phyloP scores from a whole-genome alignment of 2,329 filamentous ascomycete genomes.

The Exophiala dermatitidis region DNA sequence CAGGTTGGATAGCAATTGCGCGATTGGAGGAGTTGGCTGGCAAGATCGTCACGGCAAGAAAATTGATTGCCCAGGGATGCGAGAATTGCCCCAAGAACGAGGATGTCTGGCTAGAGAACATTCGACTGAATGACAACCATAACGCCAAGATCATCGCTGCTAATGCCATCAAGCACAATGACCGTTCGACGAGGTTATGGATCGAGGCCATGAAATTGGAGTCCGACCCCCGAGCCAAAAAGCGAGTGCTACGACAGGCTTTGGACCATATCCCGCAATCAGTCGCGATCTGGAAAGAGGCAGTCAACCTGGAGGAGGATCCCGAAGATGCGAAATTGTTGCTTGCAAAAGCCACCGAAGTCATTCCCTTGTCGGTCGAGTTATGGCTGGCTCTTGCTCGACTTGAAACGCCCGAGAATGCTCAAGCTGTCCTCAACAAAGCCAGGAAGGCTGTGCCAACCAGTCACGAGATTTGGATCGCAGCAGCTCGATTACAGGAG shows the following conservation, averaged over 20 bases:
- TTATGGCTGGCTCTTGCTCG: slow-evolving; percentile 90
- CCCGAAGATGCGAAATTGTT: slow-evolving; percentile 78
- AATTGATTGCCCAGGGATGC: slow-evolving; percentile 79
- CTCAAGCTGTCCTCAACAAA: slow-evolving; percentile 89
- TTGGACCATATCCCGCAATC: slow-evolving; percentile 90
- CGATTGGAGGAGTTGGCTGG: slow-evolving; percentile 88
- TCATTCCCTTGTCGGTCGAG: slow-evolving; percentile 88
- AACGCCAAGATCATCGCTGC: slow-evolving; percentile 96
- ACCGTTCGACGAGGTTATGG: slow-evolving; percentile 82
- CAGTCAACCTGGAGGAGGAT: slow-evolving; percentile 90
- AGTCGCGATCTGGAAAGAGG: slow-evolving; percentile 95
- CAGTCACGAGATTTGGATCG: slow-evolving; percentile 94
- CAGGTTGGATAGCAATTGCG: slow-evolving; percentile 92
- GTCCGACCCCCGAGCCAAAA: slow-evolving; percentile 72
- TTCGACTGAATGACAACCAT: slow-evolving; percentile 80
- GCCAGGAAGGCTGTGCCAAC: slow-evolving; percentile 90
- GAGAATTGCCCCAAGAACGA: slow-evolving; percentile 88
- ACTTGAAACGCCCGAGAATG: slow-evolving; percentile 81
- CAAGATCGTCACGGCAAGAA: slow-evolving; percentile 81
- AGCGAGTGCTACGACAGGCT: slow-evolving; percentile 84
- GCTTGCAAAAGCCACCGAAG: slow-evolving; percentile 88
- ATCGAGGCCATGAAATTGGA: slow-evolving; percentile 93
- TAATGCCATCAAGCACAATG: slow-evolving; percentile 85
- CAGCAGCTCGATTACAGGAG: slow-evolving; percentile 78
- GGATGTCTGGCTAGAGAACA: slow-evolving; percentile 93